Conservation (phyloP, 2,329 filamentous ascomycete species). For the Zymoseptoria crescenta region DNA sequence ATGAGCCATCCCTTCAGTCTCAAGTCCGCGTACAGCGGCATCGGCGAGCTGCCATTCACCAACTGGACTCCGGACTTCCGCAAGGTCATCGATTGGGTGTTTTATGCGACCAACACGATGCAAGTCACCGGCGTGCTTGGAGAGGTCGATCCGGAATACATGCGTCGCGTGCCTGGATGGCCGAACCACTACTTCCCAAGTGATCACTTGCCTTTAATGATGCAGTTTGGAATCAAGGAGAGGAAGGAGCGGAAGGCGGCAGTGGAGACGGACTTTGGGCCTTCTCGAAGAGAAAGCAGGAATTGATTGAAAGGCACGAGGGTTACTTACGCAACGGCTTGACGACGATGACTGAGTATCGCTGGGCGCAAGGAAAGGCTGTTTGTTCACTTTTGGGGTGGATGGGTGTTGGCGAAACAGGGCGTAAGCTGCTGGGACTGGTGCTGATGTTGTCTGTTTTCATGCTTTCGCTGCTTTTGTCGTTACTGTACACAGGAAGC, state of each 20-base stretch:
- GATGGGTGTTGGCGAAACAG: neutral
- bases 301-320: slow-evolving; percentile 6
- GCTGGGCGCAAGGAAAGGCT: neutral
- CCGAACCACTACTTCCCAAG: slow-evolving; percentile 92
- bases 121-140: slow-evolving; percentile 78
- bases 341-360: neutral
- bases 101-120: slow-evolving; percentile 87
- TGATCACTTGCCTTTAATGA: slow-evolving; percentile 83
- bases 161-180: slow-evolving; percentile 81
- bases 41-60: slow-evolving; percentile 83
- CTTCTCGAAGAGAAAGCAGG: slow-evolving; percentile 12
- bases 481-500: neutral
- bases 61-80: slow-evolving; percentile 95
- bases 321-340: neutral
- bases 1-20: slow-evolving; percentile 93
- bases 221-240: slow-evolving; percentile 81
- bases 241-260: slow-evolving; percentile 56
- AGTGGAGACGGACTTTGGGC: slow-evolving; percentile 30
- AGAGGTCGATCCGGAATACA: slow-evolving; percentile 75
- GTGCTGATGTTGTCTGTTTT: neutral
- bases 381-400: neutral
- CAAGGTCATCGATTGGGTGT: slow-evolving; percentile 93
- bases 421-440: neutral
- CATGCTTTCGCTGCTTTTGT: neutral
- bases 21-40: slow-evolving; percentile 78